phyloP scores from a whole-genome alignment of 2,329 filamentous ascomycete genomes.

The Moelleriella libera region DNA sequence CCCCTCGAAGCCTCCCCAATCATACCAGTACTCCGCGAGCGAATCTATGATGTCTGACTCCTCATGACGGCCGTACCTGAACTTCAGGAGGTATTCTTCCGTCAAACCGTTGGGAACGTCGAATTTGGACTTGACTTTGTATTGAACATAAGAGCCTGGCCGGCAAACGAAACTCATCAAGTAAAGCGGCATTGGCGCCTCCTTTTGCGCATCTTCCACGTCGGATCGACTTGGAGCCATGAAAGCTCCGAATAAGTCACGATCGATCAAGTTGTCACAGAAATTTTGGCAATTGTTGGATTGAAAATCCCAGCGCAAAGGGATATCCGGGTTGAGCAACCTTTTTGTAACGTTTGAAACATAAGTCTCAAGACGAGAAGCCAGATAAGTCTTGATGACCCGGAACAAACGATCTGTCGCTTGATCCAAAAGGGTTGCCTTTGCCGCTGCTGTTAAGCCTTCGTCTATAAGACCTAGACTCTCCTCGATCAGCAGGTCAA shows the following conservation, averaged over 20 bases:
- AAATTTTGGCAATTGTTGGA: conserved; percentile 24
- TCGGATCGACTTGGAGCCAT: conserved; percentile 2
- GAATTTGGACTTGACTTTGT: conserved; percentile 16
- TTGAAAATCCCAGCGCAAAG: conserved; percentile 15
- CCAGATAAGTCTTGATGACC: conserved; percentile 12
- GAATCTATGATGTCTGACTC: conserved; percentile 28
- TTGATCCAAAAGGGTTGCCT: conserved; percentile 5
- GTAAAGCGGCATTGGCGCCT: conserved; percentile 13
- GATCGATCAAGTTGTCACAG: conserved; percentile 20
- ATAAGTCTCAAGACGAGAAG: conserved; percentile 12
- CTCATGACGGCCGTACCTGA: conserved; percentile 22
- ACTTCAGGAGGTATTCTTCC: conserved; percentile 26
- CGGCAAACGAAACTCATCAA: conserved; percentile 24
- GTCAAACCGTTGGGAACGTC: conserved; percentile 24
- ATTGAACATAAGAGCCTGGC: conserved; percentile 11
- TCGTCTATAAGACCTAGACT: conserved; percentile 10
- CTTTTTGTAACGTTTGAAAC: conserved; percentile 14
- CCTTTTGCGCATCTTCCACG: background rate
- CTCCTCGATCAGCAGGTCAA: conserved; percentile 12
- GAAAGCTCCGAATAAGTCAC: conserved; percentile 15
- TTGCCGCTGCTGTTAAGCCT: conserved; percentile 5
- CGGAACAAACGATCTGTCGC: conserved; percentile 5
- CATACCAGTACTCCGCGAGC: conserved; percentile 29
- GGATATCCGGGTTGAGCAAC: conserved; percentile 12
- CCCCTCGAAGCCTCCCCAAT: conserved; percentile 26